Percentiles rank a stretch among this genome's conserved stretches.
phyloP scores from a whole-genome alignment of 257 asterid genomes.

The Paulownia fortunei region DNA sequence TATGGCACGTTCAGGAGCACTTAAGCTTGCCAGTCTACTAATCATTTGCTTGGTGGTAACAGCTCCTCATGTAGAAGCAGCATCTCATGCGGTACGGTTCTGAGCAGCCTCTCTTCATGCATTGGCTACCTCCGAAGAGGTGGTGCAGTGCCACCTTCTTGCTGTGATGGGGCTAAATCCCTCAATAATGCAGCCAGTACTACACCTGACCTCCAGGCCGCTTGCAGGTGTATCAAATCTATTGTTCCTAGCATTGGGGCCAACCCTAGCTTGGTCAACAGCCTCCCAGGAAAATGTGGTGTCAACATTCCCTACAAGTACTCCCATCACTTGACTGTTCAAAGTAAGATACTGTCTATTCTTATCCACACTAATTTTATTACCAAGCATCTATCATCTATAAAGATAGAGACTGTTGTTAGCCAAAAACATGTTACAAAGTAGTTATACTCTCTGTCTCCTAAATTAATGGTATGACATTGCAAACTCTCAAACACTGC shows the following conservation, averaged over 20 bases:
- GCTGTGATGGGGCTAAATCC: constrained; percentile 41
- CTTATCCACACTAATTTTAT: no score
- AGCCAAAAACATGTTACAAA: no score
- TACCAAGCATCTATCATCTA: no score
- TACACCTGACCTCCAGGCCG: constrained; percentile 41
- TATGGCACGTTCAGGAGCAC: no score
- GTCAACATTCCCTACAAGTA: constrained; percentile 51
- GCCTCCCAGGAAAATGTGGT: constrained; percentile 44
- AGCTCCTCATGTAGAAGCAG: constrained; percentile 32
- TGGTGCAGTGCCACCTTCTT: not conserved
- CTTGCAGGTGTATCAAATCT: constrained; percentile 41
- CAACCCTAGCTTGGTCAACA: constrained; percentile 20
- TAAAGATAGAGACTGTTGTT: no score
- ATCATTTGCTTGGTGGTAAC: not conserved
- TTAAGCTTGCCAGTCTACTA: no score
- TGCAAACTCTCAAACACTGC: no score
- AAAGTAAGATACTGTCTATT: constrained; percentile 42
- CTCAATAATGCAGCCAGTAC: constrained; percentile 34
- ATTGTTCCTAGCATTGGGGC: not conserved
- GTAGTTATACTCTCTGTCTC: no score
- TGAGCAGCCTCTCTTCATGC: constrained; percentile 37
- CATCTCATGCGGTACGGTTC: constrained; percentile 37
- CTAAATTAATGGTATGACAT: no score
- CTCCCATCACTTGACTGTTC: constrained; percentile 51
- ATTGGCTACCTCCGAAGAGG: constrained; percentile 24